Evolutionary conservation across 495 filamentous ascomycete species (phyloP), one percentile per base, ranked within the genome.

Genomic region (Penicillium bialowiezense): DNA sequence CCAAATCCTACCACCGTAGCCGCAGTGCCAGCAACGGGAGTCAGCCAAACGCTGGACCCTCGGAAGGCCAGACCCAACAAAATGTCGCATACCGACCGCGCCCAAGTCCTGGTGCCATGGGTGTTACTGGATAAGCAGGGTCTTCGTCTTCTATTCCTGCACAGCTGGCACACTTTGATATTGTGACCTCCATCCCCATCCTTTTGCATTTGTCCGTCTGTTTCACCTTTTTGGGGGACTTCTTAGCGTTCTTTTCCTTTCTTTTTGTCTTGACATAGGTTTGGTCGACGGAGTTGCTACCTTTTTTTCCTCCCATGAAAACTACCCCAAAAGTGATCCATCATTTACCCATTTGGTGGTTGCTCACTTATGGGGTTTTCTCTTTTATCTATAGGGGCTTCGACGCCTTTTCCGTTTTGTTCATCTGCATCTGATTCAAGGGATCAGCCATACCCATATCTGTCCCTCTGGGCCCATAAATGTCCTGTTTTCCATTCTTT

Each of bases 1-100:
- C 58, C 9, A 39, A 64, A 6, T 55, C 47, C 5, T 62, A 66
- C 35, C 60, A 51, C 51, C 71, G 69, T 43, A 71, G 70, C 31
- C 70, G 73, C 32, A 74, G 68, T 48, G 52, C 64, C 34, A 74
- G 71, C 57, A 67, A 67, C 20, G 61, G 65, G n/a, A 75, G 71
- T 38, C 70, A 73, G 56, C 59, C 50, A 44, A 60, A 58, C 40
- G 20, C 61, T 13, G 45, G 56, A 23, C 47, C 53, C 13, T 29
- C 59, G 19, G 71, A 74, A 9, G 58, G 55, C 23, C 63, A 64
- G 39, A 23, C 62, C 17, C 65, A 71, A 37, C 65, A 71, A 37
- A 64, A 59, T n/a, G 39, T 72, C 34, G 63, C 70, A 26, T 74
- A 75, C 52, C 62, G 72, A 41, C 53, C 71, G 34, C 69, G 70